phyloP scores from a whole-genome alignment of 2,329 filamentous ascomycete species.

The Neonectria hederae region DNA sequence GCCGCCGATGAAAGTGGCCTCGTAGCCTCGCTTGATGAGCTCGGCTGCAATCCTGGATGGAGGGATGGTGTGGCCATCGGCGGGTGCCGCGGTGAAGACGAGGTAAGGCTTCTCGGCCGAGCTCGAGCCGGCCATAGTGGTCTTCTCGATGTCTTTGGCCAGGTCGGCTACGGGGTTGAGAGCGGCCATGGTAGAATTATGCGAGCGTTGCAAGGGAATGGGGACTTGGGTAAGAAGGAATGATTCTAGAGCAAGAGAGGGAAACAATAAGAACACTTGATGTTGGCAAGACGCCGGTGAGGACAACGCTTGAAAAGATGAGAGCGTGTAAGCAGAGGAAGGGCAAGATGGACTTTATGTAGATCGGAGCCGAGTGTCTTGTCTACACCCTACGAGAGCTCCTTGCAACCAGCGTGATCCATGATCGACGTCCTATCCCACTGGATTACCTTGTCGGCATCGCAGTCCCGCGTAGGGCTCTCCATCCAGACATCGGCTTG shows the following conservation, averaged over 20 bases:
- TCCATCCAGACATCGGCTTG: background rate
- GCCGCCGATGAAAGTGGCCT: slow-evolving; percentile 54
- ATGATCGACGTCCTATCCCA: background rate
- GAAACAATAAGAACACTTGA: background rate
- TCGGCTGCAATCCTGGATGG: slow-evolving; percentile 48
- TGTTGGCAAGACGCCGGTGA: background rate
- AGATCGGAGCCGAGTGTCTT: no score
- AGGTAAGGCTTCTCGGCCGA: slow-evolving; percentile 41
- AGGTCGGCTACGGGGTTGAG: slow-evolving; percentile 2
- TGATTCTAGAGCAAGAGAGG: background rate
- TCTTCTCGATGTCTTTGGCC: slow-evolving; percentile 16
- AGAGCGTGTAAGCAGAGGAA: background rate
- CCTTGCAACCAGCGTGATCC: background rate
- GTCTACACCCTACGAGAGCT: background rate
- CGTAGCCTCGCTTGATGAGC: slow-evolving; percentile 52
- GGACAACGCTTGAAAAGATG: background rate
- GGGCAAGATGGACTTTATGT: no score
- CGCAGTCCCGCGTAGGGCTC: background rate
- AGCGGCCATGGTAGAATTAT: background rate
- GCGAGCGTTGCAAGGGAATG: background rate
- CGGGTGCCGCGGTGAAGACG: slow-evolving; percentile 41
- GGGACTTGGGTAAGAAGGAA: background rate
- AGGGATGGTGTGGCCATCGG: slow-evolving; percentile 46
- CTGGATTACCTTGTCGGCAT: no score
- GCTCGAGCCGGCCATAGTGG: background rate